phyloP scores from a whole-genome alignment of 495 filamentous ascomycete genomes.

The Massariosphaeria phaeospora region DNA sequence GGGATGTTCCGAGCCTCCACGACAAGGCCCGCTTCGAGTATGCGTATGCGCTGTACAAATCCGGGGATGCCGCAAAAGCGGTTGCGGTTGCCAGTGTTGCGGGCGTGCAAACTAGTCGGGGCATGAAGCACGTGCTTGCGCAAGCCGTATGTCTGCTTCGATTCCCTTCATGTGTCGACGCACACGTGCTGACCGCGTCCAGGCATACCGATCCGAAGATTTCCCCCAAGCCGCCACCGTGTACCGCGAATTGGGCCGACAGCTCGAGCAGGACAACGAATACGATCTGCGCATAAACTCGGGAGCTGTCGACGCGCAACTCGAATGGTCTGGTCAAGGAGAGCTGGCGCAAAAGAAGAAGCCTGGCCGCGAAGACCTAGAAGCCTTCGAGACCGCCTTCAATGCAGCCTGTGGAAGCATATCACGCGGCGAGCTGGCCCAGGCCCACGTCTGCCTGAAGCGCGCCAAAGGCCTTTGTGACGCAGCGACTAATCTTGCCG shows the following conservation, averaged over 20 bases:
- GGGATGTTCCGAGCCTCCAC: constrained; percentile 63
- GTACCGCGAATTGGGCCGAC: constrained; percentile 58
- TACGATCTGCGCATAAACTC: constrained; percentile 85
- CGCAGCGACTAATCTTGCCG: constrained; percentile 71
- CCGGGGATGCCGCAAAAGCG: constrained; percentile 70
- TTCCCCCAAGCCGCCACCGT: constrained; percentile 66
- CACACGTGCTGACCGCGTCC: neutral
- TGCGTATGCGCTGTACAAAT: constrained; percentile 89
- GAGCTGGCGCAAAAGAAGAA: constrained; percentile 52
- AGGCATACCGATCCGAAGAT: constrained; percentile 78
- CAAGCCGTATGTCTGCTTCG: constrained; percentile 61
- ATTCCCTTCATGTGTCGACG: too few species aligned
- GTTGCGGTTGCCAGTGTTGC: constrained; percentile 50
- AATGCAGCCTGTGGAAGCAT: constrained; percentile 87
- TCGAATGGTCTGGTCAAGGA: constrained; percentile 71
- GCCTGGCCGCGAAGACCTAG: constrained; percentile 67
- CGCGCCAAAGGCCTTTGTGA: constrained; percentile 82
- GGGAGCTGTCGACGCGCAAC: constrained; percentile 73
- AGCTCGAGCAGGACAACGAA: constrained; percentile 58
- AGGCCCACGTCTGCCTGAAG: constrained; percentile 74
- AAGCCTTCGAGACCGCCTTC: constrained; percentile 89
- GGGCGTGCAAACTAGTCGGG: constrained; percentile 49
- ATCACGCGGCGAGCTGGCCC: constrained; percentile 67
- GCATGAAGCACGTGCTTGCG: constrained; percentile 76
- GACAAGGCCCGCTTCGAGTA: constrained; percentile 67